These are phyloP conservation scores for Phoma sp. DNA, from an alignment of 2,329 filamentous ascomycete genomes.

Conservation along the genomic window DNA sequence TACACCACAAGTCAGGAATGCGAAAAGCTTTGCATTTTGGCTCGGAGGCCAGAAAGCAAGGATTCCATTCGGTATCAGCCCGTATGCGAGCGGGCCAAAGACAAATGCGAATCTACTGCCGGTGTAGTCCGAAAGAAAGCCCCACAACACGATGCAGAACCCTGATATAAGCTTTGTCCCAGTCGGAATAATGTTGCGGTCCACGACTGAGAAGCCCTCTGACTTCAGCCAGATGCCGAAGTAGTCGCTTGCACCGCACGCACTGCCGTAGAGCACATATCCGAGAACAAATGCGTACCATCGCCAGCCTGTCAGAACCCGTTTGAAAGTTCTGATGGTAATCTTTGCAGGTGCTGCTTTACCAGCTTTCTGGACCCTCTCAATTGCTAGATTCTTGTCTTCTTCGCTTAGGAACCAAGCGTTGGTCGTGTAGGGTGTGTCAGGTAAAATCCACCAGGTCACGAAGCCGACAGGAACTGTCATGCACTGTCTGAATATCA, in stretches of 20 bases:
- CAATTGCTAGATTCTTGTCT: not conserved
- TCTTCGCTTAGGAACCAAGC: constrained; percentile 1
- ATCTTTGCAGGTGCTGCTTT: constrained; percentile 2
- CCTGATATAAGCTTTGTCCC: constrained; percentile 2
- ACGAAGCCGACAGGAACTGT: constrained; percentile 1
- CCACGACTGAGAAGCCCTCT: constrained; percentile 1
- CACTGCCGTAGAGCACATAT: constrained; percentile 3
- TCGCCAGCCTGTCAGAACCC: not conserved
- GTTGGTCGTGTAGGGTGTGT: not conserved
- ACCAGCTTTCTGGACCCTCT: not conserved
- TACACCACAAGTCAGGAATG: constrained; percentile 3
- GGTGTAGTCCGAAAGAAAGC: constrained; percentile 1
- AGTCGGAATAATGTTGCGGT: not conserved
- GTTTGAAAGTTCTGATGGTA: not conserved
- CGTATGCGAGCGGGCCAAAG: constrained; percentile 5
- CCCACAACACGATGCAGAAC: constrained; percentile 5
- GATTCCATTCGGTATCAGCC: not conserved
- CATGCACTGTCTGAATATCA: not conserved
- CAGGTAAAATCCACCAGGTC: not conserved
- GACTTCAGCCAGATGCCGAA: constrained; percentile 5
- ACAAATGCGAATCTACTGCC: constrained; percentile 1
- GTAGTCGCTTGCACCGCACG: constrained; percentile 2
- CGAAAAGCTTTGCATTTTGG: constrained; percentile 2
- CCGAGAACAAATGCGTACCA: constrained; percentile 3
- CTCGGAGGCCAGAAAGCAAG: constrained; percentile 3